phyloP scores from a whole-genome alignment of 2,329 filamentous ascomycete genomes.

The Ophiostoma novo-ulmi region DNA sequence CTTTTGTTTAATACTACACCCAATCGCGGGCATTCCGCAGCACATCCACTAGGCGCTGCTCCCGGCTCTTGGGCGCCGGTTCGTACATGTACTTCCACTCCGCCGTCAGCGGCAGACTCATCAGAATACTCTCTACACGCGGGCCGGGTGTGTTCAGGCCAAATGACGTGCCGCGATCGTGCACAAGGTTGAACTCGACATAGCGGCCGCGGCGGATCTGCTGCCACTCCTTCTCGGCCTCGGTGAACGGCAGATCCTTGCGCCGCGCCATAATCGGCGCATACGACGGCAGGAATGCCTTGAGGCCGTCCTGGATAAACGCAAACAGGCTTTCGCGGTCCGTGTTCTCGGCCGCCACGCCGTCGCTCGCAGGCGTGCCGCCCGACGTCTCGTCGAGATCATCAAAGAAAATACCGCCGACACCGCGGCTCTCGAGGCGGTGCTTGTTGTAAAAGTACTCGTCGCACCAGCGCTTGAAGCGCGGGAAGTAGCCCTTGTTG shows the following conservation, averaged over 20 bases:
- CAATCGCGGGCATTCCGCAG: constrained; percentile 61
- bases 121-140: constrained; percentile 91
- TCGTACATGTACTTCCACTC: constrained; percentile 95
- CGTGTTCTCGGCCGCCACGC: constrained; percentile 9
- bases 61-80: constrained; percentile 66
- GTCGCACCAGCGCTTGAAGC: constrained; percentile 98
- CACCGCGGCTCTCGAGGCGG: constrained; percentile 74
- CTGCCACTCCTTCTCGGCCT: constrained; percentile 91
- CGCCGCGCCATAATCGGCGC: constrained; percentile 80
- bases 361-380: constrained; percentile 14
- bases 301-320: constrained; percentile 79
- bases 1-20: constrained; percentile 42
- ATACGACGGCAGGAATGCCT: constrained; percentile 85
- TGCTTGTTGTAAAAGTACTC: constrained; percentile 96
- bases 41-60: constrained; percentile 75
- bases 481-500: constrained; percentile 83
- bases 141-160: constrained; percentile 88
- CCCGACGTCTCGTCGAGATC: constrained; percentile 77
- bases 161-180: constrained; percentile 92
- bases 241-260: constrained; percentile 87
- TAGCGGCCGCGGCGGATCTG: constrained; percentile 91
- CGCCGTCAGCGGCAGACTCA: constrained; percentile 91
- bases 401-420: constrained; percentile 98
- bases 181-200: constrained; percentile 96
- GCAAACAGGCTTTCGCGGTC: constrained; percentile 86